phyloP scores from a whole-genome alignment of 2,329 filamentous ascomycete genomes.

The Ophiocordyceps unilateralis region DNA sequence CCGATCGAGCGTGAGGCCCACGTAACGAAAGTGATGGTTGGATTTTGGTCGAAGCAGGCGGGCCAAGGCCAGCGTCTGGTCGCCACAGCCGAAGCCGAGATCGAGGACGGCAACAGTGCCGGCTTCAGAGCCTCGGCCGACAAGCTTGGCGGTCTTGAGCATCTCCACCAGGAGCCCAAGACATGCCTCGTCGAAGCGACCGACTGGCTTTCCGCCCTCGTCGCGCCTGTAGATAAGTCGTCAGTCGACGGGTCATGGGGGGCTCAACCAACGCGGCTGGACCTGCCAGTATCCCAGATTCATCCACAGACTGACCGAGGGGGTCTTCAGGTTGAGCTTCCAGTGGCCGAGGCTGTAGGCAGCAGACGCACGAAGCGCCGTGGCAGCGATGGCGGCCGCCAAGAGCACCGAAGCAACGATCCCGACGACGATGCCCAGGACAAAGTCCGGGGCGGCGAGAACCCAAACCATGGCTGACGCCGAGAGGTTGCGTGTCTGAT shows the following conservation, averaged over 20 bases:
- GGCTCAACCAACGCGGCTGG: not conserved
- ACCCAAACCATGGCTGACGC: not conserved
- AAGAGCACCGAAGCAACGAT: constrained; percentile 6
- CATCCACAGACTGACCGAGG: constrained; percentile 41
- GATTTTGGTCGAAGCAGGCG: constrained; percentile 7
- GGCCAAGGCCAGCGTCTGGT: constrained; percentile 32
- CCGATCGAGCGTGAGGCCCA: constrained; percentile 33
- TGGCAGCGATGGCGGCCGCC: constrained; percentile 4
- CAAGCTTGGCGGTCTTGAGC: constrained; percentile 23
- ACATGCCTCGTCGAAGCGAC: constrained; percentile 27
- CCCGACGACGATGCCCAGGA: constrained; percentile 12
- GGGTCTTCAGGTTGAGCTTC: constrained; percentile 31
- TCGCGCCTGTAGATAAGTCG: constrained; percentile 10
- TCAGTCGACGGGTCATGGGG: not conserved
- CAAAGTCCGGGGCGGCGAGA: constrained; percentile 9
- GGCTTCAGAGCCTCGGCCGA: constrained; percentile 4
- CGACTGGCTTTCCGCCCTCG: constrained; percentile 11
- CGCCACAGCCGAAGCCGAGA: constrained; percentile 41
- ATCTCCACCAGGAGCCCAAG: constrained; percentile 29
- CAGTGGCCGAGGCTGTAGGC: constrained; percentile 37
- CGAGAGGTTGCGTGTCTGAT: no score
- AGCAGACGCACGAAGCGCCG: constrained; percentile 11
- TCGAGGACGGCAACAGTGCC: constrained; percentile 25
- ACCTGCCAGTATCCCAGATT: constrained; percentile 41
- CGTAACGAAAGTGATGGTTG: constrained; percentile 22